A percentile compares a stretch with the other conserved stretches of the same genome.
phyloP scores from a whole-genome alignment of 1,284 basidiomycete genomes.

The Fomitopsis palustris region DNA sequence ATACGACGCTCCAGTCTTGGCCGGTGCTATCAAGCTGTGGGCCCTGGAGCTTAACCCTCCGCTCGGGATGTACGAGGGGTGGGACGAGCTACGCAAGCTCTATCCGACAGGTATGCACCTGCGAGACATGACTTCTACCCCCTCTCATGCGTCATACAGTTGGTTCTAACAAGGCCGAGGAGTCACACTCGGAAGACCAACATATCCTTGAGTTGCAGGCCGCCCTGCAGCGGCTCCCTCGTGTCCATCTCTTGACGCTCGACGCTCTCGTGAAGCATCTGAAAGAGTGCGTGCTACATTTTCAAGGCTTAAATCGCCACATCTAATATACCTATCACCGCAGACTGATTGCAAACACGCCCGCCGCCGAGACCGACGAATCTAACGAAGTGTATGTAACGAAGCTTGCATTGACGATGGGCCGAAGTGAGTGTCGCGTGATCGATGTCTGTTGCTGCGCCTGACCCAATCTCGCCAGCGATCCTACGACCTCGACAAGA shows the following conservation, averaged over 20 bases:
- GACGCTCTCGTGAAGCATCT: slow-evolving; percentile 81
- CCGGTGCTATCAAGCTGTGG: slow-evolving; percentile 84
- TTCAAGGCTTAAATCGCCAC: neutral
- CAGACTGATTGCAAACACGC: slow-evolving; percentile 69
- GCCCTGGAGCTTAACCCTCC: slow-evolving; percentile 83
- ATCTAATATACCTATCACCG: neutral
- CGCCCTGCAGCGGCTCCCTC: slow-evolving; percentile 73
- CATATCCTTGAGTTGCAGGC: slow-evolving; percentile 65
- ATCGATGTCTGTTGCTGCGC: neutral
- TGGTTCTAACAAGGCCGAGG: slow-evolving; percentile 50
- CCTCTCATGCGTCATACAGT: slow-evolving; percentile 33
- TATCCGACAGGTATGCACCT: slow-evolving; percentile 59
- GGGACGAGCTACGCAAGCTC: slow-evolving; percentile 84
- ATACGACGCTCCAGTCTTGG: slow-evolving; percentile 85
- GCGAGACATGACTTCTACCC: neutral
- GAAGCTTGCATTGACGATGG: slow-evolving; percentile 85
- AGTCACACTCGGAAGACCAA: slow-evolving; percentile 50
- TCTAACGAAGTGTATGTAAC: slow-evolving; percentile 74
- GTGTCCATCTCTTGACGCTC: slow-evolving; percentile 79
- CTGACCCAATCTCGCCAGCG: slow-evolving; percentile 38
- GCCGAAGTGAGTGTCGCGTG: slow-evolving; percentile 60
- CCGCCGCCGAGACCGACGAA: slow-evolving; percentile 52
- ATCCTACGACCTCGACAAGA: slow-evolving; percentile 83
- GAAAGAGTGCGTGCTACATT: slow-evolving; percentile 50
- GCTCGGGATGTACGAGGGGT: slow-evolving; percentile 79